Conservation (phyloP, 768 basidiomycete genomes). For the Mycena olivaceomarginata region DNA sequence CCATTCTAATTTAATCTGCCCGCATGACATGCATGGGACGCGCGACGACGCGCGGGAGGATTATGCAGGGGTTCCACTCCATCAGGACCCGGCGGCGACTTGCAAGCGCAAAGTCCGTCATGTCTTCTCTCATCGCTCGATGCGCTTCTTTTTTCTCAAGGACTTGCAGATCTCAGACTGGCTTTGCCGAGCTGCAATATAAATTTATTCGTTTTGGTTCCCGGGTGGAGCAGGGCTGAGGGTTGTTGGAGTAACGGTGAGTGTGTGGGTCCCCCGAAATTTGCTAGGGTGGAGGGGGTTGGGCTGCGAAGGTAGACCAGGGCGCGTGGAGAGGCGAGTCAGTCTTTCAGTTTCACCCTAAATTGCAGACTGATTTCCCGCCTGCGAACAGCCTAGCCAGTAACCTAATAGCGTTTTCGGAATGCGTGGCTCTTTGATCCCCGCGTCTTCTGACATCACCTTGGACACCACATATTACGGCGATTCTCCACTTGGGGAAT, state of each 20-base stretch:
- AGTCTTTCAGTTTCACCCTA: too few relatives aligned
- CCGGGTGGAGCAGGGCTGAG: background rate
- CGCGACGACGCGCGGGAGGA: background rate
- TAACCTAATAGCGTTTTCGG: background rate
- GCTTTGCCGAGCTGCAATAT: background rate
- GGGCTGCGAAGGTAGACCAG: too few relatives aligned
- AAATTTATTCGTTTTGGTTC: background rate
- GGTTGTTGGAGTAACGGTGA: background rate
- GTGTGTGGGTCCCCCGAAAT: background rate
- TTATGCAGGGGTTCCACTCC: background rate
- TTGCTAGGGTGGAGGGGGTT: background rate
- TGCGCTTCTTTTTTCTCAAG: background rate
- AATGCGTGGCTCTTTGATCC: background rate
- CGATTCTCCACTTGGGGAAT: conserved; percentile 18
- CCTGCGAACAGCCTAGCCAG: background rate
- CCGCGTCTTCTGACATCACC: conserved; percentile 8
- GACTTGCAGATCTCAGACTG: too few relatives aligned
- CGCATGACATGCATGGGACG: background rate
- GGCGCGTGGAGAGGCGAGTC: too few relatives aligned
- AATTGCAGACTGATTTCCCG: too few relatives aligned
- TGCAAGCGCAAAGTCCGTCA: conserved; percentile 1
- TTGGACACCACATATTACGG: background rate
- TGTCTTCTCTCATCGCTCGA: background rate
- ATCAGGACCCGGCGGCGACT: background rate
- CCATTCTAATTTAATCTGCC: background rate